Evolutionary conservation across 2,329 filamentous ascomycete genomes (phyloP).

Genomic region (Aaosphaeria pasadenensis): DNA sequence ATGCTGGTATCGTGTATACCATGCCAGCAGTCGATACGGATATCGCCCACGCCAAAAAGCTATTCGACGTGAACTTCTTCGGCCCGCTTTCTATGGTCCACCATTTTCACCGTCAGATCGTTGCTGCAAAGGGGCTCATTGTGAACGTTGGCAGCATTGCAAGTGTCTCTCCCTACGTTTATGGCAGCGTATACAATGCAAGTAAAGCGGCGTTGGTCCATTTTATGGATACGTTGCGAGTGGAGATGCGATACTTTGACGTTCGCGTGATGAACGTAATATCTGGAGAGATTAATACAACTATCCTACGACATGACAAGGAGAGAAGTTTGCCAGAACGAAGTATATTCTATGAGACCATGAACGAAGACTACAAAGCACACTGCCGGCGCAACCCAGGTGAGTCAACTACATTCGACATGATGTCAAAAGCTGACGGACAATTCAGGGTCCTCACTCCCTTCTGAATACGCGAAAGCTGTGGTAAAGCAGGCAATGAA

Average conservation of each 20-base stretch:
- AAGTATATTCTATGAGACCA: too few relatives aligned
- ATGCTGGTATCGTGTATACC: constrained; percentile 52
- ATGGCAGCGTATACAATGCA: constrained; percentile 23
- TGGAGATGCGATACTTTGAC: constrained; percentile 19
- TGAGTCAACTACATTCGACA: too few relatives aligned
- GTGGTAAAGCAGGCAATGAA: too few relatives aligned
- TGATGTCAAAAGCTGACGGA: too few relatives aligned
- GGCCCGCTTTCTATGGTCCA: constrained; percentile 36
- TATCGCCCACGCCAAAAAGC: constrained; percentile 8
- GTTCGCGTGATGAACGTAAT: constrained; percentile 19
- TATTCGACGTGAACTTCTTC: constrained; percentile 40
- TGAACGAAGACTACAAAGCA: too few relatives aligned
- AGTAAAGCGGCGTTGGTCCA: constrained; percentile 38
- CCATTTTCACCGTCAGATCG: constrained; percentile 27
- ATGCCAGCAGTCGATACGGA: constrained; percentile 52
- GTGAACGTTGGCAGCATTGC: constrained; percentile 10
- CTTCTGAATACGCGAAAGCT: too few relatives aligned
- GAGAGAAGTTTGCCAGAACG: too few relatives aligned
- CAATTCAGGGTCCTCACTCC: too few relatives aligned
- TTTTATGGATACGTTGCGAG: constrained; percentile 18
- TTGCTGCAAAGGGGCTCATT: constrained; percentile 9
- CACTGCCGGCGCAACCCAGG: too few relatives aligned
- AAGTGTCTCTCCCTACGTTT: not conserved
- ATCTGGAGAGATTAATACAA: constrained; percentile 9
- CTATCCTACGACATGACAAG: not conserved